These are phyloP conservation scores for Xerocomellus amylosporus DNA, from an alignment of 768 basidiomycete genomes.

Conservation along the genomic window DNA sequence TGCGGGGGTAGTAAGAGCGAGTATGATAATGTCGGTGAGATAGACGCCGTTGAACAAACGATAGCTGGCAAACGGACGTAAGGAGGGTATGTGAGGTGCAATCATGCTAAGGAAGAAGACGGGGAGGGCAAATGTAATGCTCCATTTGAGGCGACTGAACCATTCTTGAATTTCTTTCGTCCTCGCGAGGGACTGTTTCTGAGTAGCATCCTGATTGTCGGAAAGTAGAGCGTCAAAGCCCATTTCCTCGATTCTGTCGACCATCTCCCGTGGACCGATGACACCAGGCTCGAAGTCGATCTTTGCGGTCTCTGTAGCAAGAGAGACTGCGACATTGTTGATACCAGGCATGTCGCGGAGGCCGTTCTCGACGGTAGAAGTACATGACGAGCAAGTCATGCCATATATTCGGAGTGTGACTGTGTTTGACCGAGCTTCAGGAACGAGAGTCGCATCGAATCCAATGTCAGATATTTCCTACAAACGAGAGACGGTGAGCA, in stretches of 20 bases:
- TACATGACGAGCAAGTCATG: constrained; percentile 88
- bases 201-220: constrained; percentile 77
- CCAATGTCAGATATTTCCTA: constrained; percentile 93
- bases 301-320: constrained; percentile 72
- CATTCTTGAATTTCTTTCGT: constrained; percentile 93
- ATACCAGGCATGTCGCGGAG: constrained; percentile 73
- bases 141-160: constrained; percentile 73
- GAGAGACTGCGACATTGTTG: constrained; percentile 64
- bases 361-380: constrained; percentile 68
- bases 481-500: constrained; percentile 4
- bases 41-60: constrained; percentile 66
- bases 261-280: constrained; percentile 81
- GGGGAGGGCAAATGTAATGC: constrained; percentile 80
- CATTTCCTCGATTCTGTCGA: constrained; percentile 82
- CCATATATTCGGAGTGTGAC: constrained; percentile 82
- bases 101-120: constrained; percentile 93
- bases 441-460: constrained; percentile 82
- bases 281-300: constrained; percentile 72
- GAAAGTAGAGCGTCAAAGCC: constrained; percentile 88
- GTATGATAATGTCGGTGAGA: constrained; percentile 74
- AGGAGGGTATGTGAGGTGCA: constrained; percentile 59
- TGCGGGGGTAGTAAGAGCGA: constrained; percentile 81
- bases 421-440: constrained; percentile 58
- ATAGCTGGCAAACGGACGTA: constrained; percentile 50
- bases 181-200: constrained; percentile 79